Percentiles rank a stretch among this genome's conserved stretches.
Conservation (phyloP, 768 basidiomycete genomes). For the Mycena filopes region DNA sequence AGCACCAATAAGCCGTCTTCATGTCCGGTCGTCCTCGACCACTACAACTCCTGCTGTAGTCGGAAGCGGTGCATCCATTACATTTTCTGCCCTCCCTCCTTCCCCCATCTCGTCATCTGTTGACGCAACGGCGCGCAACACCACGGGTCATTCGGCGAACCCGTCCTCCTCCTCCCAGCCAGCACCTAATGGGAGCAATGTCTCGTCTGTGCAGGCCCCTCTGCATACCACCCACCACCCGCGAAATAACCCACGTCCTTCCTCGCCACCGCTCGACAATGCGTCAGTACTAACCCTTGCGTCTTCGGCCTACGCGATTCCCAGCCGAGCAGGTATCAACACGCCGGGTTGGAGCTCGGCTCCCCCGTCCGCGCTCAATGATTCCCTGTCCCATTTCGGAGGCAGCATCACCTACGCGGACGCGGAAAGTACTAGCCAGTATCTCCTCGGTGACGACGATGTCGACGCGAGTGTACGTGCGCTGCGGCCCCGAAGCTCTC, state of each 20-base stretch:
- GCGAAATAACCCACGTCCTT: slow-evolving; percentile 93
- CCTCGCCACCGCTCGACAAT: slow-evolving; percentile 90
- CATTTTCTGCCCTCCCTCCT: slow-evolving; percentile 77
- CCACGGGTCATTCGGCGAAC: slow-evolving; percentile 36
- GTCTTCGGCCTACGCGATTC: slow-evolving; percentile 88
- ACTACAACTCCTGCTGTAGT: slow-evolving; percentile 57
- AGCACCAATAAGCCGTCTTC: slow-evolving; percentile 65
- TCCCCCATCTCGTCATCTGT: slow-evolving; percentile 39
- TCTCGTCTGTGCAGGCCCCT: slow-evolving; percentile 76
- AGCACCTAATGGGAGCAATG: slow-evolving; percentile 35
- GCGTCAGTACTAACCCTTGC: slow-evolving; percentile 94
- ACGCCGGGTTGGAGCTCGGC: slow-evolving; percentile 54
- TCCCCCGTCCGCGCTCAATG: slow-evolving; percentile 63
- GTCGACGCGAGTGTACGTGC: slow-evolving; percentile 91
- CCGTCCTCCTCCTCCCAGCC: slow-evolving; percentile 40
- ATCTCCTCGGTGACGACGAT: slow-evolving; percentile 76
- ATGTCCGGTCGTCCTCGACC: slow-evolving; percentile 71
- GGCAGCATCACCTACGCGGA: slow-evolving; percentile 68
- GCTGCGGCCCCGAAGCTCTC: slow-evolving; percentile 85
- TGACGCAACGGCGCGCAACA: slow-evolving; percentile 56
- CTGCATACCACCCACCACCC: slow-evolving; percentile 93
- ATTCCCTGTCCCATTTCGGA: slow-evolving; percentile 80
- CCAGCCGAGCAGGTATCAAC: slow-evolving; percentile 60
- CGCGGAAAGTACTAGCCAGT: slow-evolving; percentile 75
- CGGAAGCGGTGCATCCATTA: slow-evolving; percentile 68